Conservation (phyloP, 192 early-diverging fungal genomes). For the Podila clonocystis region DNA sequence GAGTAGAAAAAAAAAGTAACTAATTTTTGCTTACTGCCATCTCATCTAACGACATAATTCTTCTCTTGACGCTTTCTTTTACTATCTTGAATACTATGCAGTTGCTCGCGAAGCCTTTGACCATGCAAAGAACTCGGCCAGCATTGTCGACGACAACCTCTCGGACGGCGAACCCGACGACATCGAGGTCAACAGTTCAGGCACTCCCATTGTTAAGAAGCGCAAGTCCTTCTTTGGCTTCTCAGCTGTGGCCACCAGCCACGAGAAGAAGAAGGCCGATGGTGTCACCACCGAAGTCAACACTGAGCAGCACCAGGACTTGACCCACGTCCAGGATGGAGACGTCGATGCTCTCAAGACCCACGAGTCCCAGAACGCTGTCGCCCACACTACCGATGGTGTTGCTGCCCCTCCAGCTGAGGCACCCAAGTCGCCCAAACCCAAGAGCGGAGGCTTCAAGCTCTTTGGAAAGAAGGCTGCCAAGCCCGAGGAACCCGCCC, state of each 20-base stretch:
- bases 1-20: conserved; percentile 1
- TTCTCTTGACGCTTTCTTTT: background rate
- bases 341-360: conserved; percentile 52
- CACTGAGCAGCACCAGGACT: conserved; percentile 39
- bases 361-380: conserved; percentile 47
- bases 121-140: conserved; percentile 37
- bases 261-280: conserved; percentile 44
- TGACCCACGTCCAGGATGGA: conserved; percentile 44
- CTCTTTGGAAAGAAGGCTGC: conserved; percentile 45
- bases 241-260: conserved; percentile 40
- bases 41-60: background rate
- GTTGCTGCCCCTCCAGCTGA: conserved; percentile 21
- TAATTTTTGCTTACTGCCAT: background rate
- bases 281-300: conserved; percentile 42
- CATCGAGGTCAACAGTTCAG: conserved; percentile 39
- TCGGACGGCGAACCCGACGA: conserved; percentile 50
- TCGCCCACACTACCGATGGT: conserved; percentile 46
- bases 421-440: conserved; percentile 38
- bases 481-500: conserved; percentile 30
- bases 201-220: conserved; percentile 45
- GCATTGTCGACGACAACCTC: conserved; percentile 42
- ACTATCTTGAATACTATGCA: background rate
- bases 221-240: conserved; percentile 52
- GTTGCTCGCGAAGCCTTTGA: conserved; percentile 48
- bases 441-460: conserved; percentile 52